These are phyloP conservation scores for Populus hybrid DNA, from an alignment of 441 rosid genomes.

Conservation along the genomic window DNA sequence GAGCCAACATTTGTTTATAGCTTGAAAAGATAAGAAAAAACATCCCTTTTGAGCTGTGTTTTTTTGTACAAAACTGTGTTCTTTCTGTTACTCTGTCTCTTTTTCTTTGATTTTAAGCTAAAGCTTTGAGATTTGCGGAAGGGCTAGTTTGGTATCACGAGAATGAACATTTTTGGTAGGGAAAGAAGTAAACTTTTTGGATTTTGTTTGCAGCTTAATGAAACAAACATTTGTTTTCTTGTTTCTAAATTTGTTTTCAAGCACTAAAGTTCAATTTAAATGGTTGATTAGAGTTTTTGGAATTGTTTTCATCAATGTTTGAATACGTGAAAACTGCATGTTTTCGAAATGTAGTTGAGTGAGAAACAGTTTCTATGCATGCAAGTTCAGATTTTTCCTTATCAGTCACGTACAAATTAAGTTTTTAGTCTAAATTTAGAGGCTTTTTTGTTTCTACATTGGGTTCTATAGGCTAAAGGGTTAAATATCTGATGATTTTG, in stretches of 20 bases:
- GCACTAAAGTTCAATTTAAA: slow-evolving; percentile 9
- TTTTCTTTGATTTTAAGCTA: slow-evolving; percentile 25
- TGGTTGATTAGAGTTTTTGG: slow-evolving; percentile 1
- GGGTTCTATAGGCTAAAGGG: slow-evolving; percentile 17
- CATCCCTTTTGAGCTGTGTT: slow-evolving; percentile 6
- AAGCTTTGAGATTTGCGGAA: slow-evolving; percentile 23
- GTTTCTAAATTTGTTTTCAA: not conserved
- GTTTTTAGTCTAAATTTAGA: slow-evolving; percentile 3
- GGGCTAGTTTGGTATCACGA: slow-evolving; percentile 9
- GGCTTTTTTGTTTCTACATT: slow-evolving; percentile 10
- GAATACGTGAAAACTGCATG: not conserved
- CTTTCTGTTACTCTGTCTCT: slow-evolving; percentile 8
- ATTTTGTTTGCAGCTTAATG: slow-evolving; percentile 1
- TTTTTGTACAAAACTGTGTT: slow-evolving; percentile 8
- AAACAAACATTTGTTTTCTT: slow-evolving; percentile 4
- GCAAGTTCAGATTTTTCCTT: slow-evolving; percentile 8
- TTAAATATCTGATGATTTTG: slow-evolving; percentile 33
- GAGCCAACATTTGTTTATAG: not conserved
- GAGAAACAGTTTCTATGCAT: slow-evolving; percentile 19
- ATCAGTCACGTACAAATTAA: slow-evolving; percentile 6
- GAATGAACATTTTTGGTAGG: not conserved
- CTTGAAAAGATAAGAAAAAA: slow-evolving; percentile 7
- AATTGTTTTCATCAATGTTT: not conserved
- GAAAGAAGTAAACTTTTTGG: not conserved
- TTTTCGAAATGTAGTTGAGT: slow-evolving; percentile 33